Base-by-base conservation (phyloP, 805 yeast genomes). In the Hanseniaspora vineae region DNA sequence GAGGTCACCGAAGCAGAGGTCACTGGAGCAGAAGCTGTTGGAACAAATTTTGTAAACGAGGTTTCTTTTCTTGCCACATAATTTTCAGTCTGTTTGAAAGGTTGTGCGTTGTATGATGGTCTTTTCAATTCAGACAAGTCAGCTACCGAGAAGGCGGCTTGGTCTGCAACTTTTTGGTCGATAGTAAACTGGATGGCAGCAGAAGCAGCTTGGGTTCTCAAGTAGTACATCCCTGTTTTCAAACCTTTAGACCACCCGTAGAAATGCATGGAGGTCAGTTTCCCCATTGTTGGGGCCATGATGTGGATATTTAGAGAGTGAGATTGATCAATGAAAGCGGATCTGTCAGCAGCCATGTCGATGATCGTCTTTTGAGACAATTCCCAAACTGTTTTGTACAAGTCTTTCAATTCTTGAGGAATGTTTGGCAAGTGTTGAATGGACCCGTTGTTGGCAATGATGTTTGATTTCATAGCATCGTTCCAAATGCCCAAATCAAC, bases 171-270 rank as follows among this genome's bases (percentile, higher is more conserved):
- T 68, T 81, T 82, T 69, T 84, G 65, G 55, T 78, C 85, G 47
- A 82, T 74, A 15, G 92, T 84, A 66, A 88, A 90, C 70, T 90
- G 95, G 61, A 92, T 92, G 44, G 98, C 97, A 46, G 95, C 84
- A 42, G 96, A 78, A 18, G 98, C 98, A 51, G 97, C 96, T 73
- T 86, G 95, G 11, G 97, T 90, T 68, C 97, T 81, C 66, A 92
- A 72, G 68, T 92, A 92, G 73, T 92, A 92, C 94, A 92, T 90
- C 60, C 98, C 98, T 5, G 98, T 92, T 76, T 92, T 92, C 64
- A 92, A 76, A 51, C 98, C 98, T 72, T 84, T 87, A 72, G 85
- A 84, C 98, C 98, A 92, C 44, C 96, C 97, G 63, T 92, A 90
- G 73, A 92, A 92, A 66, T 92, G 98, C 97, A 92, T 92, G 54